Conservation (phyloP, 116 monocot species). For the Dioscorea cayenensis region DNA sequence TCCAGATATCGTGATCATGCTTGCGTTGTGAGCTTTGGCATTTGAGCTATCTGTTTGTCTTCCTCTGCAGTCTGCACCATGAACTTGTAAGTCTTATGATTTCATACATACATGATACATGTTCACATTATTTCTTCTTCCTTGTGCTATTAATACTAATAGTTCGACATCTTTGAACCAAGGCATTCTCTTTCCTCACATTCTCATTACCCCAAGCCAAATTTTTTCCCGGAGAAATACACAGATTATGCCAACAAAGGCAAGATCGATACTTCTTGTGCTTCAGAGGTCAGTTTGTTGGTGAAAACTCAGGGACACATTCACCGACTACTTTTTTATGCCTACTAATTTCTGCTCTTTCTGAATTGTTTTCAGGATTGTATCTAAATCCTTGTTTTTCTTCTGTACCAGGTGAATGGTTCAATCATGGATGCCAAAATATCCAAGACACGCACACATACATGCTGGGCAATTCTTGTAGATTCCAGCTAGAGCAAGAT, state of each 20-base stretch:
- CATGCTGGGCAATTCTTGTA: conserved; percentile 15
- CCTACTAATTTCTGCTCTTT: not conserved
- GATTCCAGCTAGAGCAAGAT: conserved; percentile 62
- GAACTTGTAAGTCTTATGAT: not conserved
- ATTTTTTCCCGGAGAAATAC: not conserved
- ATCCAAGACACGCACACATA: conserved; percentile 1
- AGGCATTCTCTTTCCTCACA: not conserved
- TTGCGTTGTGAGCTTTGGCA: no score
- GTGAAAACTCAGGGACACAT: not conserved
- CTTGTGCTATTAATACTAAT: not conserved
- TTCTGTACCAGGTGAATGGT: conserved; percentile 2
- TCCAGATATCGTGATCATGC: no score
- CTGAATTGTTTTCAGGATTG: no score
- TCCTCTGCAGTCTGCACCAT: not conserved
- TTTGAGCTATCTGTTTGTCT: no score
- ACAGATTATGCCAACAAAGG: not conserved
- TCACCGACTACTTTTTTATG: not conserved
- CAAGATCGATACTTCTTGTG: not conserved
- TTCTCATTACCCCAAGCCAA: not conserved
- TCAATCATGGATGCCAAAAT: not conserved
- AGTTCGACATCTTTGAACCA: not conserved
- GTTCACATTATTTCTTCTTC: not conserved
- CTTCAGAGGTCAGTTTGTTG: not conserved
- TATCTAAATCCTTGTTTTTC: not conserved
- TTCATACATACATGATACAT: not conserved